Evolutionary conservation across 1,284 basidiomycete species (phyloP).

Genomic region (Anthracocystis walkeri): DNA sequence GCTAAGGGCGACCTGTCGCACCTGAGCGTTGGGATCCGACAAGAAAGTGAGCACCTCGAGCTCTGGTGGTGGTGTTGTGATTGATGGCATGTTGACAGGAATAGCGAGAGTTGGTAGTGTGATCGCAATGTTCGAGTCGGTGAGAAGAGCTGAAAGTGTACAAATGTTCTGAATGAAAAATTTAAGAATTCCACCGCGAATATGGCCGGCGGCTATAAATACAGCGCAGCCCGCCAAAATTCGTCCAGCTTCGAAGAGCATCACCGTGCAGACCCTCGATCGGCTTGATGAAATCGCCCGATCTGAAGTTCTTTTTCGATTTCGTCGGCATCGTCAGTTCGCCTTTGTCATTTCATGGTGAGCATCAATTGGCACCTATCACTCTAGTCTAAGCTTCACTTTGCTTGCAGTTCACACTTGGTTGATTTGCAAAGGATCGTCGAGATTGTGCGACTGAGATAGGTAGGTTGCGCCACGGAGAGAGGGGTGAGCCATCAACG

Average conservation of each 20-base stretch:
- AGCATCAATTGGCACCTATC: too few species aligned
- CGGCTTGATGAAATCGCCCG: too few species aligned
- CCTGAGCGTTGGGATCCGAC: slow-evolving; percentile 86
- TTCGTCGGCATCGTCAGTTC: too few species aligned
- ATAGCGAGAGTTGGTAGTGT: background rate
- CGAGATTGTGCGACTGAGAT: too few species aligned
- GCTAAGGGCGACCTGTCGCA: slow-evolving; percentile 84
- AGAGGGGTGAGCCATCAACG: background rate
- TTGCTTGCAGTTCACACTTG: too few species aligned
- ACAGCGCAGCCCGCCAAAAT: background rate
- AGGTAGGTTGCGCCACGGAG: too few species aligned
- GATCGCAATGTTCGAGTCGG: background rate
- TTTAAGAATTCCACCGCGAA: slow-evolving; percentile 20
- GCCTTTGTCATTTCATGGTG: too few species aligned
- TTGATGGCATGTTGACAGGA: slow-evolving; percentile 32
- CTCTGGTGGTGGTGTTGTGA: slow-evolving; percentile 39
- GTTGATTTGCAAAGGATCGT: too few species aligned
- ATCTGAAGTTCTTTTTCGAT: too few species aligned
- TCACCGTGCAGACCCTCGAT: too few species aligned
- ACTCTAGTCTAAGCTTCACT: too few species aligned
- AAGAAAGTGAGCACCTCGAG: slow-evolving; percentile 84
- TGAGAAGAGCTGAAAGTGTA: slow-evolving; percentile 17
- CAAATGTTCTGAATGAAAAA: slow-evolving; percentile 17
- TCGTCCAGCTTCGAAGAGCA: slow-evolving; percentile 10
- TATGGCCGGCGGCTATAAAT: slow-evolving; percentile 16